Percentiles rank a stretch among this genome's conserved stretches.
phyloP scores from a whole-genome alignment of 257 asterid genomes.

The Coffea eugenioides region DNA sequence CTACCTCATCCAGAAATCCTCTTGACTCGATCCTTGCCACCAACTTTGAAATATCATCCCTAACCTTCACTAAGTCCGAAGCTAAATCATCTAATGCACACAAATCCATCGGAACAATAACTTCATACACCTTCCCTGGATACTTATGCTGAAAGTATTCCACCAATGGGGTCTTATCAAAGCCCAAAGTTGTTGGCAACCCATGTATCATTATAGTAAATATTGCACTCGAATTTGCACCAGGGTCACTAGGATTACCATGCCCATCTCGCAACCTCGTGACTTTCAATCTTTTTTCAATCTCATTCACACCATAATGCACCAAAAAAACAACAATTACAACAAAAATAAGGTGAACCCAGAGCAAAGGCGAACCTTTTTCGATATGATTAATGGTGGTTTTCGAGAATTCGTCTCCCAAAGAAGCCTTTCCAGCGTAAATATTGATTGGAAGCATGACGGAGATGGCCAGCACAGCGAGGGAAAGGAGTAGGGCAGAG shows the following conservation, averaged over 20 bases:
- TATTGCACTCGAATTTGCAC: conserved; percentile 64
- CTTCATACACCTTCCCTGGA: conserved; percentile 80
- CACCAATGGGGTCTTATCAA: conserved; percentile 66
- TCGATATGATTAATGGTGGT: conserved; percentile 77
- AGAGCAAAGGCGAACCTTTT: conserved; percentile 85
- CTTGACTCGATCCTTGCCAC: conserved; percentile 66
- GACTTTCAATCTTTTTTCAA: conserved; percentile 64
- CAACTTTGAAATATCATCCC: conserved; percentile 73
- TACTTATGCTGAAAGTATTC: conserved; percentile 84
- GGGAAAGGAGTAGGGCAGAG: conserved; percentile 64
- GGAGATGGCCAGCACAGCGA: conserved; percentile 57
- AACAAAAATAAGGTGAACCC: conserved; percentile 90
- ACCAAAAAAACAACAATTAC: conserved; percentile 74
- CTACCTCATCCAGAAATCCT: conserved; percentile 54
- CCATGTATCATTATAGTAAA: conserved; percentile 89
- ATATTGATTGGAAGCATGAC: conserved; percentile 78
- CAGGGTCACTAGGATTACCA: conserved; percentile 76
- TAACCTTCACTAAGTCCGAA: conserved; percentile 73
- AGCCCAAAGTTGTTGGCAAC: conserved; percentile 77
- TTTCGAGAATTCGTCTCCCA: conserved; percentile 85
- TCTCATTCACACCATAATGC: conserved; percentile 68
- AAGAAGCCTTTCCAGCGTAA: conserved; percentile 64
- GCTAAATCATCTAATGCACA: conserved; percentile 95
- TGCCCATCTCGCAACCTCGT: conserved; percentile 80
- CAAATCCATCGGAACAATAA: conserved; percentile 94